These are phyloP conservation scores for Deuterostichococcus epilithicus DNA, from an alignment of 139 green algal species.

Conservation along the genomic window DNA sequence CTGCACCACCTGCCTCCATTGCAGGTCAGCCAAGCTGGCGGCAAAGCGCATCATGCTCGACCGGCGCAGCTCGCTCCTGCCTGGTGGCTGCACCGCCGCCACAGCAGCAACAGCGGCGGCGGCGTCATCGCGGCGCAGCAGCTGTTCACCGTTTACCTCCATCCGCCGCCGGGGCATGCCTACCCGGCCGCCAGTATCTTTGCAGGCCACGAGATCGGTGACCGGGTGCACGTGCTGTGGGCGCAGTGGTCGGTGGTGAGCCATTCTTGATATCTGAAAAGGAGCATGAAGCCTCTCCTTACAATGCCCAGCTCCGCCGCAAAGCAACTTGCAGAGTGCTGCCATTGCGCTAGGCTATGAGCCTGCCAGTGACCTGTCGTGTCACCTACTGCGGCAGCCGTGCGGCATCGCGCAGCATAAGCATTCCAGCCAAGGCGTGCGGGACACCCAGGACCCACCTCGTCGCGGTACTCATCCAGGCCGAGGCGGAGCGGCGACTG, in stretches of 20 bases:
- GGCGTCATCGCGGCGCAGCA: neutral
- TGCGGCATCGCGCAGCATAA: too few species aligned
- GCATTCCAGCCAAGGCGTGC: too few species aligned
- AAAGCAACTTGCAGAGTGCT: neutral
- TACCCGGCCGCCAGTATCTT: constrained; percentile 26
- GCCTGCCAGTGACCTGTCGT: too few species aligned
- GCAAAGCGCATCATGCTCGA: too few species aligned
- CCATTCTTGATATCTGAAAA: neutral
- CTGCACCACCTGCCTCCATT: too few species aligned
- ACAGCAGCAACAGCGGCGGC: too few species aligned
- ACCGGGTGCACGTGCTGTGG: constrained; percentile 11
- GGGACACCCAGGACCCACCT: neutral
- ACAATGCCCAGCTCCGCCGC: too few species aligned
- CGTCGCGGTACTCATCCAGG: neutral
- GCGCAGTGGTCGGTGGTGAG: constrained; percentile 19
- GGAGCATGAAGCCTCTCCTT: neutral
- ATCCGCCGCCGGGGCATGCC: constrained; percentile 6
- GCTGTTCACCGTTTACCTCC: constrained; percentile 32
- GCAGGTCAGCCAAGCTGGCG: too few species aligned
- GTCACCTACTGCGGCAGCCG: too few species aligned
- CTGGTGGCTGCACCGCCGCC: too few species aligned
- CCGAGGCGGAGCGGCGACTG: constrained; percentile 24
- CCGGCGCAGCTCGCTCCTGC: neutral
- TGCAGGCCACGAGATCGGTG: constrained; percentile 4
- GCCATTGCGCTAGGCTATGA: neutral